Percentiles rank a stretch among this genome's conserved stretches.
Conservation (phyloP, 768 basidiomycete species). For the Tricholoma hemisulphureum region DNA sequence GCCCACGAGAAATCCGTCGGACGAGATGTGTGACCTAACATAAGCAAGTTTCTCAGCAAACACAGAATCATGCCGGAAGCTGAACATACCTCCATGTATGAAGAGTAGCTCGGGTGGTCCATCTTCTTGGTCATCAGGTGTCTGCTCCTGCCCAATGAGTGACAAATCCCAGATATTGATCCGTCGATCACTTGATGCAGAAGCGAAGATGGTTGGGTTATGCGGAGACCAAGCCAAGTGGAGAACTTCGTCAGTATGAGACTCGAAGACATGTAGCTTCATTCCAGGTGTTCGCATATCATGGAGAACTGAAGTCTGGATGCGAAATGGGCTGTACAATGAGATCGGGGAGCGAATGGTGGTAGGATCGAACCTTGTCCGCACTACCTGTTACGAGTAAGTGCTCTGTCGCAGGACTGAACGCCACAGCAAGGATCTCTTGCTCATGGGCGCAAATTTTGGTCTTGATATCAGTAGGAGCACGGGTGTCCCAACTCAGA, state of each 20-base stretch:
- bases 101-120: constrained; percentile 96
- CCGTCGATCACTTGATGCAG: constrained; percentile 89
- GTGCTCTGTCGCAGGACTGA: constrained; percentile 77
- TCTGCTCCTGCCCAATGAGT: constrained; percentile 92
- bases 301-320: constrained; percentile 82
- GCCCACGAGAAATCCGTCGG: constrained; percentile 97
- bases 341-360: neutral
- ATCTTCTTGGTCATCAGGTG: constrained; percentile 97
- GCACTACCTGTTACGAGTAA: constrained; percentile 89
- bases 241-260: constrained; percentile 92
- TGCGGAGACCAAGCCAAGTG: constrained; percentile 96
- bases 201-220: constrained; percentile 88
- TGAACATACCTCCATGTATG: constrained; percentile 81
- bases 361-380: constrained; percentile 68
- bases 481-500: constrained; percentile 88
- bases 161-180: constrained; percentile 95
- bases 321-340: neutral
- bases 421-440: constrained; percentile 89
- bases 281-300: constrained; percentile 75
- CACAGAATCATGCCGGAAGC: constrained; percentile 9
- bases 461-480: constrained; percentile 61
- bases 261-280: constrained; percentile 87
- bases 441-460: constrained; percentile 84
- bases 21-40: constrained; percentile 78
- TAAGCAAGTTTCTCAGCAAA: constrained; percentile 1